These are phyloP conservation scores for Phytophthora citrophthora DNA, from an alignment of 352 stramenopile species.

Conservation along the genomic window DNA sequence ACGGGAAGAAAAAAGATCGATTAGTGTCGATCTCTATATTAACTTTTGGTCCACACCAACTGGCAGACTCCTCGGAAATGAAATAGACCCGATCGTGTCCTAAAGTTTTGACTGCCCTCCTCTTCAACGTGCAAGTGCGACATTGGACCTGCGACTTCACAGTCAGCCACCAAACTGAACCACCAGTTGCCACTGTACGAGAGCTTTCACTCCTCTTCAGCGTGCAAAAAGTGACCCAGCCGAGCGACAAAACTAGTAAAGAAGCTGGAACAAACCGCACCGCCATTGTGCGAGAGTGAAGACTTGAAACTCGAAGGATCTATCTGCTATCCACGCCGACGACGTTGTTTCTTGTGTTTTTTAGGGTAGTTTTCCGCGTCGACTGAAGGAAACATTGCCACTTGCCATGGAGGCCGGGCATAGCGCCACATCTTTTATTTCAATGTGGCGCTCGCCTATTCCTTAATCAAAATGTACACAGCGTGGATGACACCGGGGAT, in stretches of 20 bases:
- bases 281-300: conserved; percentile 34
- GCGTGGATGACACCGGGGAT: conserved; percentile 78
- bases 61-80: conserved; percentile 10
- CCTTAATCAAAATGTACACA: conserved; percentile 75
- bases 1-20: conserved; percentile 26
- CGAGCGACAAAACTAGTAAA: background rate
- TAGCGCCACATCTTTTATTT: conserved; percentile 33
- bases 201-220: conserved; percentile 44
- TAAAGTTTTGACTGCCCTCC: conserved; percentile 15
- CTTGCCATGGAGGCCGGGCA: conserved; percentile 1
- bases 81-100: background rate
- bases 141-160: background rate
- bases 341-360: conserved; percentile 12
- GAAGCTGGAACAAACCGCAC: background rate
- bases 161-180: conserved; percentile 3
- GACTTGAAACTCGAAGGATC: conserved; percentile 1
- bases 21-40: conserved; percentile 26
- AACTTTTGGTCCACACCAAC: conserved; percentile 19
- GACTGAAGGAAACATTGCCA: background rate
- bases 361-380: background rate
- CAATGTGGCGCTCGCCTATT: conserved; percentile 46
- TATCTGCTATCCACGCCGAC: conserved; percentile 5
- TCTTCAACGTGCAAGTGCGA: conserved; percentile 36
- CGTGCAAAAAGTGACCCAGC: conserved; percentile 7
- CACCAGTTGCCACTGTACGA: conserved; percentile 30